Evolutionary conservation across 176 grass and related monocot species (phyloP).

Genomic region (Bothriochloa decipiens): DNA sequence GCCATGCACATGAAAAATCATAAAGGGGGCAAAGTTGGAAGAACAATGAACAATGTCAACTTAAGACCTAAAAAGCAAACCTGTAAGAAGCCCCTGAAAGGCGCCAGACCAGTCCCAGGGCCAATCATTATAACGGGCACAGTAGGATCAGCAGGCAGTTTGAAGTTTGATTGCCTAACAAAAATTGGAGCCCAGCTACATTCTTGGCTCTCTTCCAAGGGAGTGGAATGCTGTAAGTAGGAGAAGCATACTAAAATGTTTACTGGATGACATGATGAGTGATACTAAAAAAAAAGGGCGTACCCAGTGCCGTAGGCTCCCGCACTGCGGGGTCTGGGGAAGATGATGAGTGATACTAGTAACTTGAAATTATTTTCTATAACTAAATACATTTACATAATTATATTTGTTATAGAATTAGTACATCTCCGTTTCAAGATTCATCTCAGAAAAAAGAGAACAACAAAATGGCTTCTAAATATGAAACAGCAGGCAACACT

Average conservation of each 20-base stretch:
- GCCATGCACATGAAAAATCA: not conserved
- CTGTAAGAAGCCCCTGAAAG: conserved; percentile 98
- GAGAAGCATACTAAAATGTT: conserved; percentile 35
- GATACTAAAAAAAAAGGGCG: too few relatives aligned
- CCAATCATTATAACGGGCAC: conserved; percentile 96
- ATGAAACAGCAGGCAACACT: conserved; percentile 1
- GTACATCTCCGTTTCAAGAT: not conserved
- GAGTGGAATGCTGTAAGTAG: conserved; percentile 64
- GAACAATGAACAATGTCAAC: not conserved
- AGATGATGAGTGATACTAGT: not conserved
- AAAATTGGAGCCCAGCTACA: conserved; percentile 92
- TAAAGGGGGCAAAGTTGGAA: conserved; percentile 12
- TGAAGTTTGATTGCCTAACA: conserved; percentile 94
- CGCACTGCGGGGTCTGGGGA: too few relatives aligned
- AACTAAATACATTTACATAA: not conserved
- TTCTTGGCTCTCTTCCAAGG: conserved; percentile 66
- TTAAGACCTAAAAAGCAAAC: conserved; percentile 47
- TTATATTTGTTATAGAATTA: conserved; percentile 1
- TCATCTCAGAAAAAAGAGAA: not conserved
- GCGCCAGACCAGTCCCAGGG: conserved; percentile 92
- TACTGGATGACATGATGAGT: conserved; percentile 16
- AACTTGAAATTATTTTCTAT: conserved; percentile 2
- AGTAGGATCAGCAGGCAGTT: conserved; percentile 74
- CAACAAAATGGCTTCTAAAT: conserved; percentile 28
- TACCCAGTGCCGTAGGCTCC: too few relatives aligned